These are phyloP conservation scores for Pelargonium cotyledonis DNA, from an alignment of 441 rosid species.

Conservation along the genomic window DNA sequence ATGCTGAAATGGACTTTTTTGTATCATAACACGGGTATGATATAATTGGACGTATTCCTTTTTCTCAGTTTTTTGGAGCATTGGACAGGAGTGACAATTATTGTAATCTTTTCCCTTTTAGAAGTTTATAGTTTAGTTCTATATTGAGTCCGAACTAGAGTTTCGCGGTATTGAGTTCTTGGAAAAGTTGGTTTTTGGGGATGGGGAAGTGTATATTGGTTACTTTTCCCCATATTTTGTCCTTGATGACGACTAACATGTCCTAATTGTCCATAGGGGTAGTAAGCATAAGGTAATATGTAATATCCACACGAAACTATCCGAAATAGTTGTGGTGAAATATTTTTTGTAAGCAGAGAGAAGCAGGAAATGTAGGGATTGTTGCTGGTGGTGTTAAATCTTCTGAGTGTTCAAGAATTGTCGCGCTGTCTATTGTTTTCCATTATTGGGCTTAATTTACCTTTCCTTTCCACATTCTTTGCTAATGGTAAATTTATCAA, in stretches of 20 bases:
- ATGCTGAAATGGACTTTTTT: slow-evolving; percentile 1
- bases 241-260: slow-evolving; percentile 11
- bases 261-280: slow-evolving; percentile 1
- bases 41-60: not conserved
- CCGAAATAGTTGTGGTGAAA: not conserved
- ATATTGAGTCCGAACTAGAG: slow-evolving; percentile 6
- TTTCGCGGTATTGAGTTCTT: slow-evolving; percentile 12
- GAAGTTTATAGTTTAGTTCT: slow-evolving; percentile 8
- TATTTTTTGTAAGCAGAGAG: not conserved
- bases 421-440: too few relatives aligned
- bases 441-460: too few relatives aligned
- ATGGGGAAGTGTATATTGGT: slow-evolving; percentile 25
- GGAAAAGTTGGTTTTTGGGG: slow-evolving; percentile 13
- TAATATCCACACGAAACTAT: not conserved
- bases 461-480: too few relatives aligned
- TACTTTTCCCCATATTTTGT: slow-evolving; percentile 15
- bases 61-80: slow-evolving; percentile 6
- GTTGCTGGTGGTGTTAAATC: too few relatives aligned
- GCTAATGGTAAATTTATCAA: too few relatives aligned
- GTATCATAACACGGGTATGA: slow-evolving; percentile 2
- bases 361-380: not conserved
- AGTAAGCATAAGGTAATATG: slow-evolving; percentile 1
- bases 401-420: too few relatives aligned
- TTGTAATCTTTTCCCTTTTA: not conserved
- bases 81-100: slow-evolving; percentile 3